Evolutionary conservation across 2,329 filamentous ascomycete species (phyloP).

Genomic region (Fusarium beomiforme): DNA sequence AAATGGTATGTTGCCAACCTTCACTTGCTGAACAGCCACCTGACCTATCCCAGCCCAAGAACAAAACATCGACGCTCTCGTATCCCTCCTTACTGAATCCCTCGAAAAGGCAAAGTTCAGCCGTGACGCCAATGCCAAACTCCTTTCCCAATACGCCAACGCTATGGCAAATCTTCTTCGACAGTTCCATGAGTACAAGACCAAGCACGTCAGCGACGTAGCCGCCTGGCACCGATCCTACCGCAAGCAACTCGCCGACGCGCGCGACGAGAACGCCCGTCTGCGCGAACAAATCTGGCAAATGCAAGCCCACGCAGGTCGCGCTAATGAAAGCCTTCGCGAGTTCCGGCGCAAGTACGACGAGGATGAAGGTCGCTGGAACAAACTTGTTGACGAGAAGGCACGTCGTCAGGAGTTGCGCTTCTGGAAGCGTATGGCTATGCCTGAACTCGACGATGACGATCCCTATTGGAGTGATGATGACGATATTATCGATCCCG

Average conservation of each 20-base stretch:
- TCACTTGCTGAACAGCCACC: not conserved
- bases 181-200: slow-evolving; percentile 74
- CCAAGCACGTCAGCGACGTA: slow-evolving; percentile 69
- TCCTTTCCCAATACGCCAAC: slow-evolving; percentile 67
- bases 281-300: slow-evolving; percentile 74
- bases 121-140: slow-evolving; percentile 68
- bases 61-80: slow-evolving; percentile 67
- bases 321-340: slow-evolving; percentile 67
- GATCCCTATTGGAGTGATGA: slow-evolving; percentile 72
- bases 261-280: slow-evolving; percentile 70
- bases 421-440: slow-evolving; percentile 74
- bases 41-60: slow-evolving; percentile 59
- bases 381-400: slow-evolving; percentile 62
- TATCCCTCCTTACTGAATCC: slow-evolving; percentile 69
- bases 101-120: slow-evolving; percentile 70
- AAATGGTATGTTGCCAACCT: slow-evolving; percentile 56
- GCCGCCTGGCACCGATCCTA: slow-evolving; percentile 73
- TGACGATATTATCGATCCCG: slow-evolving; percentile 69
- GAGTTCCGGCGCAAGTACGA: slow-evolving; percentile 66
- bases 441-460: slow-evolving; percentile 68
- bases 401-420: slow-evolving; percentile 67
- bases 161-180: slow-evolving; percentile 67
- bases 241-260: slow-evolving; percentile 71
- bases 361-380: slow-evolving; percentile 64
- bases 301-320: slow-evolving; percentile 69